These are phyloP conservation scores for Pythium angustatum DNA, from an alignment of 352 stramenopile genomes.

Conservation along the genomic window DNA sequence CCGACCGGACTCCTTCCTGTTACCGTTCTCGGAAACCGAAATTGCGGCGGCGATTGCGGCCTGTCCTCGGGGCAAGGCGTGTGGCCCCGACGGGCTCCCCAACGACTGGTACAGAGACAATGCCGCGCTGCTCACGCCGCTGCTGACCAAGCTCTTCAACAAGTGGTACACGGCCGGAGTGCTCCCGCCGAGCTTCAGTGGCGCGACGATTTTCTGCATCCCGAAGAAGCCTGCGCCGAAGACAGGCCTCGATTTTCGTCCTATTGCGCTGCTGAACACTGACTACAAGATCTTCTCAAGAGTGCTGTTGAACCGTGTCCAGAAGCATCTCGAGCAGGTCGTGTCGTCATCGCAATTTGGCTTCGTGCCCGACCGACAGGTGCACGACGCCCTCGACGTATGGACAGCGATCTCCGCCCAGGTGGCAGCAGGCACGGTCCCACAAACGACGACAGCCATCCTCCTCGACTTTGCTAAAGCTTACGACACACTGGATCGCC, in stretches of 20 bases:
- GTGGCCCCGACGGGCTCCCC: slow-evolving; percentile 8
- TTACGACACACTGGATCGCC: slow-evolving; percentile 15
- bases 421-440: background rate
- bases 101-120: slow-evolving; percentile 18
- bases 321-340: background rate
- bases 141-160: background rate
- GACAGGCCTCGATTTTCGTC: slow-evolving; percentile 2
- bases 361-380: slow-evolving; percentile 13
- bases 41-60: background rate
- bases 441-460: background rate
- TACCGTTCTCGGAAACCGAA: background rate
- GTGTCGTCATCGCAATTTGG: slow-evolving; percentile 17
- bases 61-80: slow-evolving; percentile 9
- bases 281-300: slow-evolving; percentile 19
- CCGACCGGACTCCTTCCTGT: too few relatives aligned
- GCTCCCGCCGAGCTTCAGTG: slow-evolving; percentile 1
- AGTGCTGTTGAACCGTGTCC: background rate
- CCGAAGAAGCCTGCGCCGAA: background rate
- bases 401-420: slow-evolving; percentile 4
- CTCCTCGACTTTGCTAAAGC: slow-evolving; percentile 24
- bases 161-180: background rate
- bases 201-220: slow-evolving; percentile 5
- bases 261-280: slow-evolving; percentile 1
- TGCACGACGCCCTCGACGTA: slow-evolving; percentile 21
- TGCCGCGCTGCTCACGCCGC: background rate